Percentiles rank a stretch among this genome's conserved stretches.
These are phyloP conservation scores for Pseudoscleropodium purum DNA, from an alignment of 225 moss, liverwort and hornwort genomes.

Conservation along the genomic window DNA sequence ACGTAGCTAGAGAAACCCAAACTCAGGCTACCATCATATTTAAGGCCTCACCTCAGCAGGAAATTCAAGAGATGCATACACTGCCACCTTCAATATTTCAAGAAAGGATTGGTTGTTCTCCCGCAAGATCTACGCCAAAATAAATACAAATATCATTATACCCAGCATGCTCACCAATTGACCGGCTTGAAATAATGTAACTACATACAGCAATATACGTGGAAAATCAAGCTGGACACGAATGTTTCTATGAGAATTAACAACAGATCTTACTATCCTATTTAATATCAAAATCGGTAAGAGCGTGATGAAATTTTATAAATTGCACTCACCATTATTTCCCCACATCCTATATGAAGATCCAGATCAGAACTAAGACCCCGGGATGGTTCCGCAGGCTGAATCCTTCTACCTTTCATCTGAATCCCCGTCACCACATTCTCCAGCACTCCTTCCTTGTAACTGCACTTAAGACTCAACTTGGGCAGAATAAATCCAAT, in stretches of 20 bases:
- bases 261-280: background rate
- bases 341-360: conserved; percentile 59
- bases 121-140: conserved; percentile 47
- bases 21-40: background rate
- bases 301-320: background rate
- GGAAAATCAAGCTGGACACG: background rate
- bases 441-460: conserved; percentile 61
- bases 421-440: conserved; percentile 64
- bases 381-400: conserved; percentile 36
- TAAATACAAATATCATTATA: background rate
- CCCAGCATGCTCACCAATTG: background rate
- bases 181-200: background rate
- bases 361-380: conserved; percentile 53
- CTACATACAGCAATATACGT: background rate
- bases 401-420: conserved; percentile 41
- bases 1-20: background rate
- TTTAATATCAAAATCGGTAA: background rate
- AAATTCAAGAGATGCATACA: conserved; percentile 57
- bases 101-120: conserved; percentile 63
- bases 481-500: conserved; percentile 58
- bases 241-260: background rate
- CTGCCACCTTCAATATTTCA: conserved; percentile 69
- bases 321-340: conserved; percentile 45
- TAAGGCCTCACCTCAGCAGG: conserved; percentile 37
- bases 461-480: conserved; percentile 61